Percentiles rank a stretch among this genome's conserved stretches.
Conservation (phyloP, 805 yeast genomes). For the Ogataea degrootiae region DNA sequence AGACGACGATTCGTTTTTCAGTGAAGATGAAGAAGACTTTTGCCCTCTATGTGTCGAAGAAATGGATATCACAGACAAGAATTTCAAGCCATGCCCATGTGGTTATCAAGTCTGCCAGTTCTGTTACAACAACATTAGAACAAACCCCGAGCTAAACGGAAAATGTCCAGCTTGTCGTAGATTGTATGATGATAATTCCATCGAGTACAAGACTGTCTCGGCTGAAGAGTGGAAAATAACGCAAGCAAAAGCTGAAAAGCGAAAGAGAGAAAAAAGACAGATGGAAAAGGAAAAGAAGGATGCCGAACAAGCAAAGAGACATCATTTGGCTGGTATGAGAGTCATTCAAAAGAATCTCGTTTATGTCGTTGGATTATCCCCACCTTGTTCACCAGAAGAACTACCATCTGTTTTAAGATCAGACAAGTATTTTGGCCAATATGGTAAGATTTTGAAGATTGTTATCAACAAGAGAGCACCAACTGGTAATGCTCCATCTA, state of each 20-base stretch:
- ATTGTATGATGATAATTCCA: conserved; percentile 86
- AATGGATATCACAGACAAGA: conserved; percentile 92
- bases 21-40: conserved; percentile 77
- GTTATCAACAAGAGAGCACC: conserved; percentile 82
- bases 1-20: conserved; percentile 49
- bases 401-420: conserved; percentile 77
- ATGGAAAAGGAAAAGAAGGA: conserved; percentile 90
- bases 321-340: conserved; percentile 92
- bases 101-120: conserved; percentile 98
- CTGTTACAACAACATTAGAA: conserved; percentile 94
- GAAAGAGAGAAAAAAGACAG: conserved; percentile 78
- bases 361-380: conserved; percentile 91
- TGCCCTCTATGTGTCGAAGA: conserved; percentile 98
- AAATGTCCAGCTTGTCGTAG: conserved; percentile 98
- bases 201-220: conserved; percentile 77
- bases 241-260: conserved; percentile 73
- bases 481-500: conserved; percentile 26
- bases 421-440: conserved; percentile 96
- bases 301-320: conserved; percentile 76
- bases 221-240: conserved; percentile 85
- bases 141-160: conserved; percentile 92
- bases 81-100: conserved; percentile 99
- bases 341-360: conserved; percentile 98
- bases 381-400: conserved; percentile 81
- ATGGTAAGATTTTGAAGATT: conserved; percentile 90